These are phyloP conservation scores for Proliferodiscus dingleyae DNA, from an alignment of 2,329 filamentous ascomycete species.

Conservation along the genomic window DNA sequence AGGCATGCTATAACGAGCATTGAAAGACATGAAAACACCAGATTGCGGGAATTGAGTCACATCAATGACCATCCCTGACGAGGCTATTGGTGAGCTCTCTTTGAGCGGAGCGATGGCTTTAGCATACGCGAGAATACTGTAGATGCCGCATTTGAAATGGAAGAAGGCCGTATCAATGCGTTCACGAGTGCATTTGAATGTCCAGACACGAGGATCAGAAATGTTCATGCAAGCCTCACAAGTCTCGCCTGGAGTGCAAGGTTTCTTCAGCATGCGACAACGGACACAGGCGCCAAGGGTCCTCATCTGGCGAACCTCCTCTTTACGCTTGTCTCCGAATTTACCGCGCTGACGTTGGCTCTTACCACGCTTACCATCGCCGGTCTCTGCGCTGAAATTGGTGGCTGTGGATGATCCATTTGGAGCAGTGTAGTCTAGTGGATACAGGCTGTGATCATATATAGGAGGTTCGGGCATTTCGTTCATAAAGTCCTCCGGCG, in stretches of 20 bases:
- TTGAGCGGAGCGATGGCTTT: conserved; percentile 44
- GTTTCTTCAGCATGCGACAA: conserved; percentile 62
- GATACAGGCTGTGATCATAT: conserved; percentile 16
- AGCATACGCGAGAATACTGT: conserved; percentile 57
- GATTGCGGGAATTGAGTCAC: neutral
- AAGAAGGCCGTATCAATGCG: conserved; percentile 57
- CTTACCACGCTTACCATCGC: conserved; percentile 25
- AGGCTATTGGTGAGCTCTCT: conserved; percentile 2
- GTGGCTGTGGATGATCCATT: conserved; percentile 20
- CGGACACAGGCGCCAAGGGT: conserved; percentile 62
- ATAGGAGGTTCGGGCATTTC: conserved; percentile 20
- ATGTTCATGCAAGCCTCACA: conserved; percentile 62
- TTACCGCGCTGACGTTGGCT: conserved; percentile 48
- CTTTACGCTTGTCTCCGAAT: conserved; percentile 54
- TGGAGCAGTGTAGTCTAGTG: neutral
- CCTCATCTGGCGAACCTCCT: conserved; percentile 60
- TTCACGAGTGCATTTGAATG: conserved; percentile 57
- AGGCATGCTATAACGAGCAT: neutral
- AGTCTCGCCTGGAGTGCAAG: conserved; percentile 58
- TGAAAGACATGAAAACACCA: neutral
- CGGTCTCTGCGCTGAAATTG: conserved; percentile 31
- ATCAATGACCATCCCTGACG: neutral
- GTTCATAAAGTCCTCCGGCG: too few relatives aligned
- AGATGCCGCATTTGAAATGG: conserved; percentile 59
- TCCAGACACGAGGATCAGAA: conserved; percentile 60